A percentile compares a stretch with the other conserved stretches of the same genome.
These are phyloP conservation scores for Periconia digitata DNA, from an alignment of 2,329 filamentous ascomycete genomes.

Conservation along the genomic window DNA sequence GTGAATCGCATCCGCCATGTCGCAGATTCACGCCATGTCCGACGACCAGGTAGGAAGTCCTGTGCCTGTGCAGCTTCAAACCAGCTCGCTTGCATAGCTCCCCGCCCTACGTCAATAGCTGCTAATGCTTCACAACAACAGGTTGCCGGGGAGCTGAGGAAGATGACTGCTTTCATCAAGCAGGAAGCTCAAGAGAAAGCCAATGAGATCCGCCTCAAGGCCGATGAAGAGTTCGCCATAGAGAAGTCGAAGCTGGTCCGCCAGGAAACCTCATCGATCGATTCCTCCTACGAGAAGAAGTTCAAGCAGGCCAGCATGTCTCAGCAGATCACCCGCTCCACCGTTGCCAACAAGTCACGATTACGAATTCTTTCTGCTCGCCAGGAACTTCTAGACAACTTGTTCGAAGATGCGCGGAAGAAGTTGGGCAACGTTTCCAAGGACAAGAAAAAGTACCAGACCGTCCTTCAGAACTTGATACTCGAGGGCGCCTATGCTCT, in stretches of 20 bases:
- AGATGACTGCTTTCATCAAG: conserved; percentile 99
- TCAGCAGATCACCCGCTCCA: conserved; percentile 97
- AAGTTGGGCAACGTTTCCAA: conserved; percentile 68
- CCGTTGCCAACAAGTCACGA: conserved; percentile 92
- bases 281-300: conserved; percentile 94
- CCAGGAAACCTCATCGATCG: conserved; percentile 91
- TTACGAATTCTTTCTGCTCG: conserved; percentile 83
- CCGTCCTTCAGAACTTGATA: conserved; percentile 75
- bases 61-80: conserved; percentile 12
- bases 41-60: conserved; percentile 79
- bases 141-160: conserved; percentile 98
- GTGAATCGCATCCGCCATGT: conserved; percentile 66
- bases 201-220: conserved; percentile 95
- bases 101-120: conserved; percentile 24
- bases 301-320: conserved; percentile 98
- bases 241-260: conserved; percentile 99
- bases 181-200: conserved; percentile 98
- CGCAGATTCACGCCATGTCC: conserved; percentile 89
- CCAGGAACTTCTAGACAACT: conserved; percentile 85
- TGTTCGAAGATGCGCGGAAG: conserved; percentile 80
- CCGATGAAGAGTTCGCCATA: conserved; percentile 98
- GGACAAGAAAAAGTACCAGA: conserved; percentile 74
- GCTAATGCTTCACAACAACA: conserved; percentile 48
- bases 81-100: conserved; percentile 25
- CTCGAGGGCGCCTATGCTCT: conserved; percentile 90